phyloP scores from a whole-genome alignment of 768 basidiomycete species.

The Fibroporia radiculosa region DNA sequence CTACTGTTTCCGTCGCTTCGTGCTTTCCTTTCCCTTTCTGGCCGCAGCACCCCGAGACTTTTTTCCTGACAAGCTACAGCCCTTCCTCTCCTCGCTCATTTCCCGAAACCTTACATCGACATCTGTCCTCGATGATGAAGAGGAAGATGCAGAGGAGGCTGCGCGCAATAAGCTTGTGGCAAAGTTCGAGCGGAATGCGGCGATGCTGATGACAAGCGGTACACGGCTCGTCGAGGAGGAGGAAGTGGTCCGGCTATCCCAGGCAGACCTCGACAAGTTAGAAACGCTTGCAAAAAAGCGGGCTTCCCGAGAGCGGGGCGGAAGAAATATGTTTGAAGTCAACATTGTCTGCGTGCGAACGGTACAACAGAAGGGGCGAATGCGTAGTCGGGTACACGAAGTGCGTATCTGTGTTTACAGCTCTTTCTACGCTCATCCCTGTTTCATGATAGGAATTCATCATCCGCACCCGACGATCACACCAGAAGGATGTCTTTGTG shows the following conservation, averaged over 20 bases:
- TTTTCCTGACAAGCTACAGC: constrained; percentile 92
- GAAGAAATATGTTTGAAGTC: constrained; percentile 68
- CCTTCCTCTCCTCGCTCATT: constrained; percentile 79
- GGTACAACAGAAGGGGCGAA: constrained; percentile 74
- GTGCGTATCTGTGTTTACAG: constrained; percentile 34
- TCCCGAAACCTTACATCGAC: constrained; percentile 67
- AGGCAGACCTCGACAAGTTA: constrained; percentile 74
- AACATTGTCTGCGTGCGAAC: constrained; percentile 87
- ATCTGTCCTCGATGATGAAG: constrained; percentile 49
- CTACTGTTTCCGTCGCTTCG: constrained; percentile 87
- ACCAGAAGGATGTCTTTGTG: constrained; percentile 74
- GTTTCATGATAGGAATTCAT: constrained; percentile 74
- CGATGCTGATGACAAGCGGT: constrained; percentile 74
- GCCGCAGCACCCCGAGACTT: constrained; percentile 83
- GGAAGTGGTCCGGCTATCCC: constrained; percentile 84
- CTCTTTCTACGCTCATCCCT: neutral
- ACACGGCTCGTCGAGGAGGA: constrained; percentile 79
- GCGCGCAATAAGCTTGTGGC: constrained; percentile 59
- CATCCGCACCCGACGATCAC: constrained; percentile 73
- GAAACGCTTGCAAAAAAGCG: constrained; percentile 64
- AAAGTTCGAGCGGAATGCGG: constrained; percentile 79
- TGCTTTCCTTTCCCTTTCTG: constrained; percentile 94
- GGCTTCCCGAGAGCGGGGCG: constrained; percentile 38
- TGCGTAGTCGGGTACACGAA: constrained; percentile 83
- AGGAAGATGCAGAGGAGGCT: constrained; percentile 46